Conservation (phyloP, 495 filamentous ascomycete genomes). For the Tuber melanosporum region DNA sequence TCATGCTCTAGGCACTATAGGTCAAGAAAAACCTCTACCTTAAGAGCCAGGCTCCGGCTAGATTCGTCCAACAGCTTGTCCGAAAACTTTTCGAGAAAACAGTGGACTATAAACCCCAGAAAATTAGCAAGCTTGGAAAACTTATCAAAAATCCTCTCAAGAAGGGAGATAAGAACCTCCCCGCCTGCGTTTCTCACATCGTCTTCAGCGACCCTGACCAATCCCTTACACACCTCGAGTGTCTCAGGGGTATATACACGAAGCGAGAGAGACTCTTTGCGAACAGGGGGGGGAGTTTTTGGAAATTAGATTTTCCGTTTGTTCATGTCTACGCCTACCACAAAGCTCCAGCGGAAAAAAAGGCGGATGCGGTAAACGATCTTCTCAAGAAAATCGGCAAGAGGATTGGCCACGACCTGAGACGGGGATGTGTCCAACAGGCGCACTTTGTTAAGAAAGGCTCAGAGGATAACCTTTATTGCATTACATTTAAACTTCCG, state of each 20-base stretch:
- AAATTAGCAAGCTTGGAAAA: conserved; percentile 34
- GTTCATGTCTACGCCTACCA: neutral
- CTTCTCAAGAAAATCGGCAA: neutral
- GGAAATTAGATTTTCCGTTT: neutral
- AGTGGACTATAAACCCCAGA: conserved; percentile 47
- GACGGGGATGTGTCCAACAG: neutral
- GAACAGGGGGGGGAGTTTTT: neutral
- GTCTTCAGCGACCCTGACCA: conserved; percentile 57
- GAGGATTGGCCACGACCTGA: neutral
- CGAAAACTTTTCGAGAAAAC: conserved; percentile 54
- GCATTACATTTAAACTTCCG: neutral
- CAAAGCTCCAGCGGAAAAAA: neutral
- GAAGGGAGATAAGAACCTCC: conserved; percentile 49
- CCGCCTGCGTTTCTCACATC: conserved; percentile 73
- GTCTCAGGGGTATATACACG: neutral
- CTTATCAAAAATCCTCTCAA: conserved; percentile 40
- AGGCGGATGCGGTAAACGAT: neutral
- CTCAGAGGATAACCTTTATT: neutral
- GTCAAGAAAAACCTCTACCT: conserved; percentile 65
- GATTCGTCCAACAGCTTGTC: conserved; percentile 67
- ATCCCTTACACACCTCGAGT: neutral
- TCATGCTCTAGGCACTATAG: conserved; percentile 40
- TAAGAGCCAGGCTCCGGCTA: conserved; percentile 69
- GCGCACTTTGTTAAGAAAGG: neutral
- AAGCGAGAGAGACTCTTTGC: neutral